Conservation (phyloP, 208 protist genomes). For the Leishmania gerbilli region DNA sequence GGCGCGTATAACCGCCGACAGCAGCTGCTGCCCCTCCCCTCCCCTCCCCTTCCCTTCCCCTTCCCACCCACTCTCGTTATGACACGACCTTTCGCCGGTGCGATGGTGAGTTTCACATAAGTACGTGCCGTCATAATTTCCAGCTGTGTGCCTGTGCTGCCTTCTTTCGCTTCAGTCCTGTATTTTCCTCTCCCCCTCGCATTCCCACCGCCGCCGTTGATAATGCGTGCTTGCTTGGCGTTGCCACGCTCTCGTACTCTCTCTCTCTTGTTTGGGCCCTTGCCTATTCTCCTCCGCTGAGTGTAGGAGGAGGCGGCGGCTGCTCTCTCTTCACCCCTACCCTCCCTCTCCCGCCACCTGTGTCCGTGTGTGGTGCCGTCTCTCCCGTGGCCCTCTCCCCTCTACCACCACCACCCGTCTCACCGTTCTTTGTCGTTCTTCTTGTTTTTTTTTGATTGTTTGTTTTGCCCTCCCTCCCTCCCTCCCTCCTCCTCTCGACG, state of each 20-base stretch:
- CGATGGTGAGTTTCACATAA: background rate
- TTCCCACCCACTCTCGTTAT: background rate
- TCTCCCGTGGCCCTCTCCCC: background rate
- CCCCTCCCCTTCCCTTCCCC: background rate
- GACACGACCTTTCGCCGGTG: background rate
- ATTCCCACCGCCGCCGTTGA: too few relatives aligned
- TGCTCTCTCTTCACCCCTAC: background rate
- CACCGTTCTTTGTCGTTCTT: background rate
- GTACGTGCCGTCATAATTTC: background rate
- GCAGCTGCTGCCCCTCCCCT: background rate
- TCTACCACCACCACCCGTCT: background rate
- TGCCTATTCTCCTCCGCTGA: background rate
- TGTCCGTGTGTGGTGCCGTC: background rate
- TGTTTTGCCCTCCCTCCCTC: too few relatives aligned
- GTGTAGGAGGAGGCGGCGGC: background rate
- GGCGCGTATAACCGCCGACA: background rate
- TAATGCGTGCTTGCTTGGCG: background rate
- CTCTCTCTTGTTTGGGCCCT: background rate
- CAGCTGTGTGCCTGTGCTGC: background rate
- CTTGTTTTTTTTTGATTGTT: background rate
- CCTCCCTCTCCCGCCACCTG: background rate
- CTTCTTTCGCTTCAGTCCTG: background rate
- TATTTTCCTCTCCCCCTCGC: background rate
- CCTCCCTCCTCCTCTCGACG: background rate
- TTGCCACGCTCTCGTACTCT: background rate